Evolutionary conservation across 2,329 filamentous ascomycete species (phyloP).

Genomic region (Blumeriella jaapii): DNA sequence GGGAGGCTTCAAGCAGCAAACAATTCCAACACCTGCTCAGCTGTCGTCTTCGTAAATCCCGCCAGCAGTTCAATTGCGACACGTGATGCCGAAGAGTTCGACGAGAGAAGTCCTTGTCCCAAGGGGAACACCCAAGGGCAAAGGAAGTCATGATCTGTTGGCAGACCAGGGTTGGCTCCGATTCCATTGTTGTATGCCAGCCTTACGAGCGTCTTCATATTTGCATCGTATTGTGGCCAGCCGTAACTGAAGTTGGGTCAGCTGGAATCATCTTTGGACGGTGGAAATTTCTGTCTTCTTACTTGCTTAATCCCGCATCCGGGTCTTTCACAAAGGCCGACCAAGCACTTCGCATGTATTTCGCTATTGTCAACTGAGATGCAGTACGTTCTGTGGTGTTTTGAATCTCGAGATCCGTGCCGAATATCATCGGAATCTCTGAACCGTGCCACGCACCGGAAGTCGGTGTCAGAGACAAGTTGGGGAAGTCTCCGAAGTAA

Average conservation of each 20-base stretch:
- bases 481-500: slow-evolving; percentile 25
- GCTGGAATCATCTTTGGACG: background rate
- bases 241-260: slow-evolving; percentile 2
- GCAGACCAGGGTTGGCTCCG: slow-evolving; percentile 9
- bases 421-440: slow-evolving; percentile 5
- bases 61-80: slow-evolving; percentile 3
- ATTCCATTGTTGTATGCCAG: slow-evolving; percentile 12
- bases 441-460: slow-evolving; percentile 24
- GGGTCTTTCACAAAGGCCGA: slow-evolving; percentile 27
- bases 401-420: slow-evolving; percentile 2
- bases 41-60: background rate
- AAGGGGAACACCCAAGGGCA: slow-evolving; percentile 1
- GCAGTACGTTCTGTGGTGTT: slow-evolving; percentile 4
- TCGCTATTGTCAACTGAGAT: slow-evolving; percentile 16
- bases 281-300: background rate
- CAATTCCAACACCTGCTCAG: slow-evolving; percentile 3
- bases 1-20: too few relatives aligned
- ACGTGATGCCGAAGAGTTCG: background rate
- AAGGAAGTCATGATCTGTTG: slow-evolving; percentile 1
- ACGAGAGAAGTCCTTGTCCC: slow-evolving; percentile 1
- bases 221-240: slow-evolving; percentile 14
- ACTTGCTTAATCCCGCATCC: slow-evolving; percentile 16
- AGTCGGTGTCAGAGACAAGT: slow-evolving; percentile 16
- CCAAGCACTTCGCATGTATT: slow-evolving; percentile 26
- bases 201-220: slow-evolving; percentile 10